These are phyloP conservation scores for Haplosporangium gracile DNA, from an alignment of 192 early-diverging fungal species.

Conservation along the genomic window DNA sequence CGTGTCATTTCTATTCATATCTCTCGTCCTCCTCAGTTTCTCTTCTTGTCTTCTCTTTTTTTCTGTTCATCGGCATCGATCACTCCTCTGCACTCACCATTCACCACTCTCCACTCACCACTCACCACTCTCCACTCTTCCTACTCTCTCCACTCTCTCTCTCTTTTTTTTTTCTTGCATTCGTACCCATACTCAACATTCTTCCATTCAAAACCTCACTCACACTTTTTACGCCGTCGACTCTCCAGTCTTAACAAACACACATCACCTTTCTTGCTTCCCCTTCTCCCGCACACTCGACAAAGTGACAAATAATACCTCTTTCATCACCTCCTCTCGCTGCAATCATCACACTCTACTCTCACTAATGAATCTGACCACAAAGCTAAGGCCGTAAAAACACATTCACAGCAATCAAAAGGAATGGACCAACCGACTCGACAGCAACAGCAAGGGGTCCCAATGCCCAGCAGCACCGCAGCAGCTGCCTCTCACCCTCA, in stretches of 20 bases:
- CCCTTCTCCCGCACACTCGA: not conserved
- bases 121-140: not conserved
- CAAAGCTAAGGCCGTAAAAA: no score
- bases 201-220: not conserved
- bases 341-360: not conserved
- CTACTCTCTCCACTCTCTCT: not conserved
- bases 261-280: not conserved
- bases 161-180: not conserved
- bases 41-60: no score
- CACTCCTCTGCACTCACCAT: not conserved
- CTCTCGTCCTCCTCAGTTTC: no score
- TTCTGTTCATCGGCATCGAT: not conserved
- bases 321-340: not conserved
- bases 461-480: not conserved
- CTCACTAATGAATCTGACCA: not conserved
- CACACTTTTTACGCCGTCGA: not conserved
- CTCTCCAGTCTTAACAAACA: not conserved
- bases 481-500: not conserved
- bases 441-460: not conserved
- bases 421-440: not conserved
- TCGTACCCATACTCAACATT: not conserved
- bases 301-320: not conserved
- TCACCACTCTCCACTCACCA: not conserved
- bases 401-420: no score
- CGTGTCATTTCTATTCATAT: no score